A percentile compares a stretch with the other conserved stretches of the same genome.
Evolutionary conservation across 2,329 filamentous ascomycete genomes (phyloP).

Genomic region (Alternaria panax): DNA sequence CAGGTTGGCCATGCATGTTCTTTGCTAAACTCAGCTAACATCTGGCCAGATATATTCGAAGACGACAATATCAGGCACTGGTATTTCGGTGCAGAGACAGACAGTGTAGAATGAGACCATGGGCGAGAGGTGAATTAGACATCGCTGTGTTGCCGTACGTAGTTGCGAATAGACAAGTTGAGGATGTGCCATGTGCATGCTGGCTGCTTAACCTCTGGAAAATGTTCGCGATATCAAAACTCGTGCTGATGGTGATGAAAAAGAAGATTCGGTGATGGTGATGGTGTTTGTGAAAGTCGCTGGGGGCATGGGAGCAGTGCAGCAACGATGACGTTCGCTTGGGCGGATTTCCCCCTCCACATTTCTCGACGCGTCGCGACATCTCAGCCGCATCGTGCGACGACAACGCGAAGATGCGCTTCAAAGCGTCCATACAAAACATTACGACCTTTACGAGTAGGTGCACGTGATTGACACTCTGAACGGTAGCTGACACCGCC

Average conservation of each 20-base stretch:
- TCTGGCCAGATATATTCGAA: constrained; percentile 28
- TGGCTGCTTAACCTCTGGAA: not conserved
- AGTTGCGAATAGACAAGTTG: not conserved
- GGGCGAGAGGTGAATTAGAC: not conserved
- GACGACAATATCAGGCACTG: constrained; percentile 28
- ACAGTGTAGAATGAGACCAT: not conserved
- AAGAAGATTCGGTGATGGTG: not conserved
- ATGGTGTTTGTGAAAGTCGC: not conserved
- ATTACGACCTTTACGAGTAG: constrained; percentile 62
- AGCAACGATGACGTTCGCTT: constrained; percentile 11
- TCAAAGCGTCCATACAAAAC: constrained; percentile 61
- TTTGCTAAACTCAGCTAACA: not conserved
- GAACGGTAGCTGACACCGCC: constrained; percentile 3
- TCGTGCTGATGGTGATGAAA: not conserved
- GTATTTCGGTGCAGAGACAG: constrained; percentile 22
- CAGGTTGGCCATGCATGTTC: constrained; percentile 17
- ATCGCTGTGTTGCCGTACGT: not conserved
- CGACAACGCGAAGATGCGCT: constrained; percentile 55
- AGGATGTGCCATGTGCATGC: not conserved
- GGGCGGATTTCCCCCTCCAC: constrained; percentile 14
- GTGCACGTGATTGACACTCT: constrained; percentile 15
- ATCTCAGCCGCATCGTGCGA: constrained; percentile 21
- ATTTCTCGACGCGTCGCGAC: constrained; percentile 28
- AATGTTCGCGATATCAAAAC: not conserved
- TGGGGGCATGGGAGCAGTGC: not conserved